Base-by-base conservation (phyloP, 2,329 filamentous ascomycete species). In the Neonectria neomacrospora region DNA sequence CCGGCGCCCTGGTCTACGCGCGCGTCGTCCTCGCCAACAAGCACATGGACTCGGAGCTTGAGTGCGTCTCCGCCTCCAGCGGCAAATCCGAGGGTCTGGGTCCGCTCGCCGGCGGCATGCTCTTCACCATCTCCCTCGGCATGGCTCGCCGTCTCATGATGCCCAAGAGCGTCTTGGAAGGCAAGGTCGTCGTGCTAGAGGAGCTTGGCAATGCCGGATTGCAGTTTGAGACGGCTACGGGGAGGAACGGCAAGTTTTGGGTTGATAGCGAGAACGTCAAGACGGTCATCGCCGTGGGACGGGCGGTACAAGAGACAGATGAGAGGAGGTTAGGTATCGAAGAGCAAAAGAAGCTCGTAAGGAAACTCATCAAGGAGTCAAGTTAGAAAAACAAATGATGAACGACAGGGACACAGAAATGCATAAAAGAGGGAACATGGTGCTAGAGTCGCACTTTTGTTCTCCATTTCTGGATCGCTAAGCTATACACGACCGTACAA, bases 191-290 rank as follows among this genome's bases (percentile, higher is more conserved):
- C 3, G 85, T 97, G 26, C 79, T 98, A 60, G 92, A 97, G 67
- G 91, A 93, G 74, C 80, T 98, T 14, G 94, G 90, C 3, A 78
- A 75, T 3, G 89, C 90, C 61, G 95, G 93, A 57, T 79, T 97
- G 14, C 89, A 91, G 20, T 99, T 98, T 77, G 96, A 99, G 82
- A 92, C 96, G 63, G 95, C 95, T 0, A 92, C 97, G 9, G 96
- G 96, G 18, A 88, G 93, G 74, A 99, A 99, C 78, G 96, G 96
- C 42, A 90, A 88, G 77, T 87, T 98, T 22, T 98, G 96, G 94
- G 91, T 98, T 14, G 90, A 95, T 74, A 94, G 91, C 69, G 91
- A 91, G 28, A 91, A 84, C 65, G 81, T 90, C 39, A 91, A 86
- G 79, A 89, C 88, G 32, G 90, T 94, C 8, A 81, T 97, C 65